Base-by-base conservation (phyloP, 768 basidiomycete genomes). In the Obba rivulosa region DNA sequence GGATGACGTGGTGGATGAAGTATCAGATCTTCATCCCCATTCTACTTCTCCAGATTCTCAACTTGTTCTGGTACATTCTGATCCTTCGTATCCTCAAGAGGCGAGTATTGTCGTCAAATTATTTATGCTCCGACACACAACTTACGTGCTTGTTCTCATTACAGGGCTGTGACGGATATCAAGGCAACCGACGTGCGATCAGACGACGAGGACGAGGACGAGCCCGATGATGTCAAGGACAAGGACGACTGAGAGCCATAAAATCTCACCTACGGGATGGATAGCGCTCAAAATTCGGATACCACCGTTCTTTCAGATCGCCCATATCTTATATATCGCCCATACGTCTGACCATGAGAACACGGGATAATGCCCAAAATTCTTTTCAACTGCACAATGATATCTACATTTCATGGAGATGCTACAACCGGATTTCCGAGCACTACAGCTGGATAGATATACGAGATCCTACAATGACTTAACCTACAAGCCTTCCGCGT, bases 61-160 rank as follows among this genome's bases (percentile, higher is more conserved):
- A 97, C 62, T 50, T 95, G 21, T 96, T 96, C 74, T 97, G 94
- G 94, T 95, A 89, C 65, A 81, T 74, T 67, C 72, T 92, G 22
- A 92, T 97, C 64, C 66, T 78, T 63, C 81, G 91, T 46, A 85
- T 95, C 44, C 71, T 86, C 14, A 65, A 76, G 42, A 76, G 87
- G 90, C 13, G 13, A 31, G 28, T 13, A 5, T 5, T 5, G 28
- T 31, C 28, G n/a, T n/a, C n/a, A n/a, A n/a, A n/a, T n/a, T n/a
- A n/a, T n/a, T n/a, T 31, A 28, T 21, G 25, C 31, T 18, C 34
- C n/a, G 14, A 18, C 36, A 35, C 31, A 25, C 18, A 10, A 11
- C n/a, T 13, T 31, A 14, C 5, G 40, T 41, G 0, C 11, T n/a
- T 11, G n/a, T 39, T 41, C 17, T 35, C 40, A 28, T 34, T 46